Base-by-base conservation (phyloP, 495 filamentous ascomycete species). In the Neurospora sp. region DNA sequence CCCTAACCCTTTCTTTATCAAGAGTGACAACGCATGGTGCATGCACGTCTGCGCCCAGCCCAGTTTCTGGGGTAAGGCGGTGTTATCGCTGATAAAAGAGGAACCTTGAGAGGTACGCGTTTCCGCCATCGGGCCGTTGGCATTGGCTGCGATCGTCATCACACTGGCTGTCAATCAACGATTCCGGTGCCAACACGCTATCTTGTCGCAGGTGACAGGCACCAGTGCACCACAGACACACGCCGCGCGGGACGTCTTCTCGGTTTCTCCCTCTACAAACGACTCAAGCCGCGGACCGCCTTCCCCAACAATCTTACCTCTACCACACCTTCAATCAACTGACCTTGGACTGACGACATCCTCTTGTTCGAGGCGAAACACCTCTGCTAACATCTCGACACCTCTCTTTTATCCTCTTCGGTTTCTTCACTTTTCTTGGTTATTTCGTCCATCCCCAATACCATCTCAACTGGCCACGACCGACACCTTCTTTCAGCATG, bases 401-500 rank as follows among this genome's bases (percentile, higher is more conserved):
- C 69, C 42, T 46, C 18, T 39, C 5, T 69, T 16, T 31, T 44
- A 35, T 71, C 38, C 39, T 71, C 10, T 39, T n/a, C 46, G 2
- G 0, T 42, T 40, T 23, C 71, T 41, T 71, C 48, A 42, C 23
- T n/a, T 37, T 59, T 4, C 27, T 62, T 71, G 4, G 20, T 70
- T 31, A 27, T 59, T 20, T 1, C 2, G 10, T 12, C n/a, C 40
- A 23, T 23, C 11, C 41, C 35, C 31, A 31, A 48, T 18, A n/a
- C 66, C 42, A 54, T 62, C 11, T 73, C 20, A 27, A 40, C 59
- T 70, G n/a, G 18, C 72, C 48, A 20, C 20, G 20, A 48, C 40
- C 31, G 59, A 54, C 39, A 72, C 74, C 72, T 69, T 70, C 38
- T 10, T 41, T 41, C 39, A 75, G 66, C 76, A 86, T 86, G 85